Conservation (phyloP, 164 flowering plant genomes). For the Vitis cinerea region DNA sequence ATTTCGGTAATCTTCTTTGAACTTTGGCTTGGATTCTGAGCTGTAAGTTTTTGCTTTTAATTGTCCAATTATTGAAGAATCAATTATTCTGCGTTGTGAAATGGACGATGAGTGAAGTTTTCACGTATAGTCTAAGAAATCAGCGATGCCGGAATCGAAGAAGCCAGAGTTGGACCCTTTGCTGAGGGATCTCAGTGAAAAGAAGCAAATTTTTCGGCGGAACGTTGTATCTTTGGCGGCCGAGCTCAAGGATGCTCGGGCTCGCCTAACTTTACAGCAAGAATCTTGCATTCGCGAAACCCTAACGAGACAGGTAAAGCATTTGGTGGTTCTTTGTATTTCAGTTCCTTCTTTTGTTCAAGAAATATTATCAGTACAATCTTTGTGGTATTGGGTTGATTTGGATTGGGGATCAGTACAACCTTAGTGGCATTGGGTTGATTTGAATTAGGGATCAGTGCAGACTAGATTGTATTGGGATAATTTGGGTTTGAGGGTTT, state of each 20-base stretch:
- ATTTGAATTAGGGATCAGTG: too few species aligned
- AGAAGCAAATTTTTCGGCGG: constrained; percentile 70
- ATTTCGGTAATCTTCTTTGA: too few species aligned
- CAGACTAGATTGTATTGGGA: too few species aligned
- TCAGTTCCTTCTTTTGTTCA: background rate
- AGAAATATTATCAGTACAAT: background rate
- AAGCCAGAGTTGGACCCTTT: constrained; percentile 50
- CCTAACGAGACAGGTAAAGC: constrained; percentile 66
- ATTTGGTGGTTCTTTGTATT: constrained; percentile 1
- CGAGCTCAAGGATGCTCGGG: constrained; percentile 85
- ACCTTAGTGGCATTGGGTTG: too few species aligned
- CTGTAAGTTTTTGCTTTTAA: too few species aligned
- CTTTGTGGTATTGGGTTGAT: constrained; percentile 2
- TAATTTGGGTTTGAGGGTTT: background rate
- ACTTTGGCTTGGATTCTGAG: too few species aligned
- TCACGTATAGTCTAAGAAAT: too few species aligned
- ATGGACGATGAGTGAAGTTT: too few species aligned
- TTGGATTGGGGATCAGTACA: background rate
- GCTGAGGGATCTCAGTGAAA: constrained; percentile 82
- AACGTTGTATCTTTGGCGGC: constrained; percentile 79
- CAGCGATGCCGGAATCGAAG: too few species aligned
- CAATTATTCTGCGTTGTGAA: too few species aligned
- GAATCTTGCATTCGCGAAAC: constrained; percentile 66
- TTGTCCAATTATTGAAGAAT: too few species aligned
- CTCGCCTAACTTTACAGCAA: constrained; percentile 62